Base-by-base conservation (phyloP, 345 rosid genomes). In the Dovyalis caffra region DNA sequence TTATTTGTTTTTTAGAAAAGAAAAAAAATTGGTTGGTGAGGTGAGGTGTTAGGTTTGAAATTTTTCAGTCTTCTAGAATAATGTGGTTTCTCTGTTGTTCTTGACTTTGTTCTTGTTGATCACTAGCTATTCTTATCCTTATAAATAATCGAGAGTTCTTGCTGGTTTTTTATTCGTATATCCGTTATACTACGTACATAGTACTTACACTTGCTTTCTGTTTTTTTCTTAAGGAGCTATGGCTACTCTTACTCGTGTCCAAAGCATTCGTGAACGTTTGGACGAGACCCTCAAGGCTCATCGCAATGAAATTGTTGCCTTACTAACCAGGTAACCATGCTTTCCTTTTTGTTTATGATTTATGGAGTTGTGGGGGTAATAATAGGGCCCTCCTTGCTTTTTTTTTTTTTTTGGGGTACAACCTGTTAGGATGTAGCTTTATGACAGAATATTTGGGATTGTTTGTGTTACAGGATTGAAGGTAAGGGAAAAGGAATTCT, bases 221-320 rank as follows among this genome's bases (percentile, higher is more conserved):
- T 69, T 49, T 31, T 49, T 31, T 38, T 35, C 71, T 26, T 43
- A 64, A 53, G 61, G 47, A 78, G 77, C 87, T 77, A 90, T 88
- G 91, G 84, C 87, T 1, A 76, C 76, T 7, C 51, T 92, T 74
- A 90, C 94, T 64, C 91, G 92, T 43, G 85, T 80, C 33, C 90
- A 86, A 73, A 89, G 94, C 81, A 86, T 90, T 57, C 87, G 95
- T 51, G 92, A 89, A 77, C 98, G 92, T 71, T 76, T 94, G 80
- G 92, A 88, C 38, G 89, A 85, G 35, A 90, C 97, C n/a, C 92
- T 94, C 9, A 64, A 80, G 66, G 77, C 87, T 74, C 83, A 89
- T 64, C 88, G 92, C 68, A 85, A 94, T 58, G 92, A 89, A 68
- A 85, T 92, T 40, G 81, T 89, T 78, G 86, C 95, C 63, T 86